These are phyloP conservation scores for Glycine latifolia DNA, from an alignment of 306 rosid species.

Conservation along the genomic window DNA sequence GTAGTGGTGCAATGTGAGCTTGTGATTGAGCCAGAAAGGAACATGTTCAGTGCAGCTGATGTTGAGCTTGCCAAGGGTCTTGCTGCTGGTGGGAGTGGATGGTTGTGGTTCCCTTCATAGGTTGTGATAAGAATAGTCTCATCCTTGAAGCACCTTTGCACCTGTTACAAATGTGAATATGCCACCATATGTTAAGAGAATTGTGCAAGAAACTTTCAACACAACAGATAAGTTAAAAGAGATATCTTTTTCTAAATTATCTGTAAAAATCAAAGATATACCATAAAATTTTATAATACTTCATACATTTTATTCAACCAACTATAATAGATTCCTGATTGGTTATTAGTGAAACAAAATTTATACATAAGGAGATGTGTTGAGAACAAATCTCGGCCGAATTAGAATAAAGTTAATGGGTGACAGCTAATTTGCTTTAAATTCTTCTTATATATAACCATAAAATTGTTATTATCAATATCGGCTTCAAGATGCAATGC, in stretches of 20 bases:
- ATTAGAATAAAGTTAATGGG: too few species aligned
- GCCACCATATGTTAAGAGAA: background rate
- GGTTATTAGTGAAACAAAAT: too few species aligned
- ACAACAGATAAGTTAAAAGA: background rate
- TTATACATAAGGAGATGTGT: too few species aligned
- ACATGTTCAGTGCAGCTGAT: slow-evolving; percentile 53
- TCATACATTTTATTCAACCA: background rate
- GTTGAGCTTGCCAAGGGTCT: slow-evolving; percentile 49
- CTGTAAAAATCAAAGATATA: background rate
- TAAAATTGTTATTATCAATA: background rate
- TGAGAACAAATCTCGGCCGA: background rate
- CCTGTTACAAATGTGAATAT: slow-evolving; percentile 41
- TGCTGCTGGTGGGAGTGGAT: slow-evolving; percentile 53
- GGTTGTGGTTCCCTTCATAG: slow-evolving; percentile 63
- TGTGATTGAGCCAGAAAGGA: slow-evolving; percentile 49
- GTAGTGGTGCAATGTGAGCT: background rate
- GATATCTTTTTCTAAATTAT: background rate
- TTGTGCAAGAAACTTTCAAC: background rate
- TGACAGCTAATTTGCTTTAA: background rate
- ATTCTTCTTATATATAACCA: background rate
- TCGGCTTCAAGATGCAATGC: background rate
- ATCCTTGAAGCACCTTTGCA: slow-evolving; percentile 58
- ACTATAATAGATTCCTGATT: too few species aligned
- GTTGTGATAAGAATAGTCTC: slow-evolving; percentile 52
- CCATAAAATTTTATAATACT: too few species aligned